Evolutionary conservation across 2,329 filamentous ascomycete genomes (phyloP), one percentile per base, ranked within the genome.

Genomic region (Fusarium chaquense): DNA sequence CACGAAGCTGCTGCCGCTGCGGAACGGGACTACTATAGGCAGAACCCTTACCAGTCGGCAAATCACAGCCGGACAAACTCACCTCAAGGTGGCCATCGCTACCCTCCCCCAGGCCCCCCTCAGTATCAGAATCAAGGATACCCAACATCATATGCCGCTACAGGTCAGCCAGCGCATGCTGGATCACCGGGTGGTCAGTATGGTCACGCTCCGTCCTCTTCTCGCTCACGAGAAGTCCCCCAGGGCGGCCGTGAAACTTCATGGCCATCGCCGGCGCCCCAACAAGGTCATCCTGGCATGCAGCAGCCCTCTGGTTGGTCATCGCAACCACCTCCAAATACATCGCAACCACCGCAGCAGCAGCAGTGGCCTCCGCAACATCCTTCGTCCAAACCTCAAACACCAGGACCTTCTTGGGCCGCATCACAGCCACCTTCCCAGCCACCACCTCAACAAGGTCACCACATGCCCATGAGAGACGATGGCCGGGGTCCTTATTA

Each of bases 121-220:
- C 81, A 83, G 58, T 69, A 82, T 18, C 83, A 84, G 63, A 78
- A 81, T 15, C 83, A 84, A 65, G 78, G 80, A 5, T 86, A 86
- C 65, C 76, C 82, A n/a, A 75, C 79, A 6, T 70, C 79, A 11
- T 85, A 83, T 51, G 81, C 79, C 8, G 75, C 76, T 12, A 68
- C 73, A 43, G 68, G 75, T 8, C 81, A 81, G 38, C 73, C 79
- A 33, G 72, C 77, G 5, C 83, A 83, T 69, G 79, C 81, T 24
- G 81, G 82, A n/a, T 85, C 86, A 9, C 83, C 86, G n/a, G 82
- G 84, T n/a, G 82, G 84, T 22, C 87, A 88, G 68, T 89, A 89
- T 59, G 79, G 82, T 1, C 76, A 81, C 12, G 86, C 88, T 72
- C 79, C 81, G n/a, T 72, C 82, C 24, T 75, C 79, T 16, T 74